These are phyloP conservation scores for Rhypophila decipiens DNA, from an alignment of 495 filamentous ascomycete genomes.

Conservation along the genomic window DNA sequence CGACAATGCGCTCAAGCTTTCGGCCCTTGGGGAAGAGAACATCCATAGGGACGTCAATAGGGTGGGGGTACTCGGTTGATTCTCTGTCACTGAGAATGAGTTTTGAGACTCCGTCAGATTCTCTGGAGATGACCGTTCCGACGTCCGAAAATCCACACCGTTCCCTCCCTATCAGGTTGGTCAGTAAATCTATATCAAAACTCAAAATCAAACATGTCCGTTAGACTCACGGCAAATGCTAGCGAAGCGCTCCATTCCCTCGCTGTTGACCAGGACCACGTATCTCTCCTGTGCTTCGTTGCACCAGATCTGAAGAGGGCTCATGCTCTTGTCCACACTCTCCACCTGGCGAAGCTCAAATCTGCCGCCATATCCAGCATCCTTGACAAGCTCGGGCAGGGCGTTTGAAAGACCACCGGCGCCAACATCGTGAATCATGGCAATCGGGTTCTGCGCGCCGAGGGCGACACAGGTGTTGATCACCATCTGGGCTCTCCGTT, in stretches of 20 bases:
- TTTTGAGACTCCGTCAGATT: conserved; percentile 54
- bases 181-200: conserved; percentile 5
- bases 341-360: conserved; percentile 92
- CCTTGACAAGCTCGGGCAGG: conserved; percentile 77
- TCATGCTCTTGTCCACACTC: conserved; percentile 83
- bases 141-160: conserved; percentile 93
- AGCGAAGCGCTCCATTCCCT: conserved; percentile 74
- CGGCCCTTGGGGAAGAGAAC: conserved; percentile 88
- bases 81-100: conserved; percentile 80
- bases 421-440: conserved; percentile 95
- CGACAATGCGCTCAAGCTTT: conserved; percentile 73
- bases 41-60: conserved; percentile 88
- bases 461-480: conserved; percentile 88
- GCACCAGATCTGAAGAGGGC: conserved; percentile 94
- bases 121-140: conserved; percentile 63
- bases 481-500: conserved; percentile 90
- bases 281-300: conserved; percentile 96
- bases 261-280: conserved; percentile 73
- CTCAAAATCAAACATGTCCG: background rate
- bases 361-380: conserved; percentile 77
- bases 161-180: conserved; percentile 49
- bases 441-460: conserved; percentile 78
- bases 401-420: conserved; percentile 94
- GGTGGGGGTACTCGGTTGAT: conserved; percentile 64
- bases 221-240: conserved; percentile 59